phyloP scores from a whole-genome alignment of 176 grass and related monocot species.

The Miscanthus lutarioriparius region DNA sequence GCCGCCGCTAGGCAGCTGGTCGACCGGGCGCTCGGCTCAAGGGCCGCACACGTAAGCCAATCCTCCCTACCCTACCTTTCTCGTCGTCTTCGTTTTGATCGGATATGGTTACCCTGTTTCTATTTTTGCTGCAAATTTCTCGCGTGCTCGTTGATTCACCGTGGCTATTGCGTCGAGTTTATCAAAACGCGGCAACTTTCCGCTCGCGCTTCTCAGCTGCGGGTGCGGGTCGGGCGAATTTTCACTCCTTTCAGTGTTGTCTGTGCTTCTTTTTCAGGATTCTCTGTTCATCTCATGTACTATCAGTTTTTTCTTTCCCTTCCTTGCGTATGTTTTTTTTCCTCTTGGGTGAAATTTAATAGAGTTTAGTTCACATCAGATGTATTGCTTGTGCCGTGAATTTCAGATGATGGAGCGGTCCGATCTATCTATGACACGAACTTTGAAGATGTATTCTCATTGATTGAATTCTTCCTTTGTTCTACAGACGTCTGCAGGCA shows the following conservation, averaged over 20 bases:
- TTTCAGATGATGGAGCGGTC: not conserved
- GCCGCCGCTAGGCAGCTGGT: constrained; percentile 40
- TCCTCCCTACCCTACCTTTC: not conserved
- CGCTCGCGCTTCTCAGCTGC: not conserved
- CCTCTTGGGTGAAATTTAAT: not conserved
- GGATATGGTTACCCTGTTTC: not conserved
- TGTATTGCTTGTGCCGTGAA: not conserved
- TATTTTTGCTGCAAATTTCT: not conserved
- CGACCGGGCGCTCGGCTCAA: constrained; percentile 30
- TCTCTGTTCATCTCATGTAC: not conserved
- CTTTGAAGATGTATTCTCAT: not conserved
- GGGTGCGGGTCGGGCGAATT: too few species aligned
- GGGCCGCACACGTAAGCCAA: constrained; percentile 27
- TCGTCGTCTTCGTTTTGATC: not conserved
- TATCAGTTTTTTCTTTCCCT: not conserved
- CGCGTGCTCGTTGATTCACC: not conserved
- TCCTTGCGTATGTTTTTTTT: not conserved
- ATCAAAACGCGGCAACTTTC: not conserved
- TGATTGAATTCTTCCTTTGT: not conserved
- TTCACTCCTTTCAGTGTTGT: not conserved
- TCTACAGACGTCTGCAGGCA: constrained; percentile 65
- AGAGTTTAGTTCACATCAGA: not conserved
- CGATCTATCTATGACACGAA: not conserved
- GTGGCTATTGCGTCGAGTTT: not conserved
- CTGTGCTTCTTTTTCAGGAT: not conserved